phyloP scores from a whole-genome alignment of 495 filamentous ascomycete genomes.

The Astrothelium macrocarpum region DNA sequence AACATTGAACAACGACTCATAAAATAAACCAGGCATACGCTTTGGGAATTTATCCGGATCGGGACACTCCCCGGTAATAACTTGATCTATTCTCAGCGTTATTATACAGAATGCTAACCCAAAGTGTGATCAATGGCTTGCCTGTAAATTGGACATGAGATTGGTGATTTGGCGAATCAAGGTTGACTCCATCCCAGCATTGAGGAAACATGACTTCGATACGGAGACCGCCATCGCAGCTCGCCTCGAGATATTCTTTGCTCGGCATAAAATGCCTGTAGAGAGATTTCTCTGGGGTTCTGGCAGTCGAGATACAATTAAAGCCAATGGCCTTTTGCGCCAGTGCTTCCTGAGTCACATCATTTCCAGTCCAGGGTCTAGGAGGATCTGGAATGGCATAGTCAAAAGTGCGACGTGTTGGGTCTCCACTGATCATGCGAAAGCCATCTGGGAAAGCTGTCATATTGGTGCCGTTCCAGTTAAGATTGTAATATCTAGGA shows the following conservation, averaged over 20 bases:
- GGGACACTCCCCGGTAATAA: conserved; percentile 71
- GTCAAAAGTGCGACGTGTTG: conserved; percentile 57
- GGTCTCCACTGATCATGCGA: conserved; percentile 78
- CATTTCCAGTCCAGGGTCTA: conserved; percentile 30
- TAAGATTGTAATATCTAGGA: conserved; percentile 58
- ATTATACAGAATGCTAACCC: background rate
- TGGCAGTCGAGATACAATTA: conserved; percentile 77
- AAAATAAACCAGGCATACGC: conserved; percentile 53
- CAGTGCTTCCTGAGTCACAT: conserved; percentile 28
- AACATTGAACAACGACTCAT: conserved; percentile 81
- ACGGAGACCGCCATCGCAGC: conserved; percentile 56
- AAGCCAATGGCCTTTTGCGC: conserved; percentile 79
- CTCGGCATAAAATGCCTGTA: conserved; percentile 71
- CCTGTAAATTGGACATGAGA: conserved; percentile 50
- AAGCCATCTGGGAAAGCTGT: conserved; percentile 70
- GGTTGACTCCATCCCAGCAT: conserved; percentile 38
- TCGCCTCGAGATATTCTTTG: conserved; percentile 63
- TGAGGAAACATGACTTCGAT: conserved; percentile 48
- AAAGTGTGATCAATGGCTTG: background rate
- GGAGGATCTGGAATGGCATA: conserved; percentile 61
- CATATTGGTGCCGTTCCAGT: conserved; percentile 44
- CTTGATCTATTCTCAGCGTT: conserved; percentile 18
- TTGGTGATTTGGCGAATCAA: conserved; percentile 45
- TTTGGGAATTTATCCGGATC: conserved; percentile 46
- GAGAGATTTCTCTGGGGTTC: conserved; percentile 52